These are phyloP conservation scores for Penicillium longicatenatum DNA, from an alignment of 495 filamentous ascomycete species.

Conservation along the genomic window DNA sequence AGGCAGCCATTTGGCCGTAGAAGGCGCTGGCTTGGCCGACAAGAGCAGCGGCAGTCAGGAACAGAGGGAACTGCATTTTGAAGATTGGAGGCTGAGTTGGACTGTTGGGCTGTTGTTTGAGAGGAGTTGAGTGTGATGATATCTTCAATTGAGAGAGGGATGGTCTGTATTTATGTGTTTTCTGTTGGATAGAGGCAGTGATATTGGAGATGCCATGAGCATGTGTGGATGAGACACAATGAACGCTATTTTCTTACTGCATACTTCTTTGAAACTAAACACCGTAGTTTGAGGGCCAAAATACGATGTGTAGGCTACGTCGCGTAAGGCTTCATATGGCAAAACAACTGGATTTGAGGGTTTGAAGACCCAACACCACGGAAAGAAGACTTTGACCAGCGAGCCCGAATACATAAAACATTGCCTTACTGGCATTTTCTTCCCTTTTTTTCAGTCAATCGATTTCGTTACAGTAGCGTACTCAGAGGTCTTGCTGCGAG, in stretches of 20 bases:
- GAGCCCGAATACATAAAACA: too few species aligned
- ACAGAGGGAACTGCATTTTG: constrained; percentile 1
- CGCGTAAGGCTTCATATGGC: background rate
- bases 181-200: too few species aligned
- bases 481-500: background rate
- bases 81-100: background rate
- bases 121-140: background rate
- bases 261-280: background rate
- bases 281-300: too few species aligned
- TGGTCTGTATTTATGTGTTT: background rate
- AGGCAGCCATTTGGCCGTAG: constrained; percentile 13
- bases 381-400: background rate
- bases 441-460: background rate
- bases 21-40: constrained; percentile 10
- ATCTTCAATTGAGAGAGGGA: background rate
- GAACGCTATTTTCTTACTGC: background rate
- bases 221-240: background rate
- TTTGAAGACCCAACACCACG: background rate
- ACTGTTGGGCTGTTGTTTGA: background rate
- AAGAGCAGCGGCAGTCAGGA: background rate
- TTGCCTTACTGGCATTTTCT: too few species aligned
- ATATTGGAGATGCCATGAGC: background rate
- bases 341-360: background rate
- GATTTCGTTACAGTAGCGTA: background rate
- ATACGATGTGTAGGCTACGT: too few species aligned